Percentiles rank a stretch among this genome's conserved stretches.
phyloP scores from a whole-genome alignment of 805 yeast genomes.

The Nakazawaea ambrosiae region DNA sequence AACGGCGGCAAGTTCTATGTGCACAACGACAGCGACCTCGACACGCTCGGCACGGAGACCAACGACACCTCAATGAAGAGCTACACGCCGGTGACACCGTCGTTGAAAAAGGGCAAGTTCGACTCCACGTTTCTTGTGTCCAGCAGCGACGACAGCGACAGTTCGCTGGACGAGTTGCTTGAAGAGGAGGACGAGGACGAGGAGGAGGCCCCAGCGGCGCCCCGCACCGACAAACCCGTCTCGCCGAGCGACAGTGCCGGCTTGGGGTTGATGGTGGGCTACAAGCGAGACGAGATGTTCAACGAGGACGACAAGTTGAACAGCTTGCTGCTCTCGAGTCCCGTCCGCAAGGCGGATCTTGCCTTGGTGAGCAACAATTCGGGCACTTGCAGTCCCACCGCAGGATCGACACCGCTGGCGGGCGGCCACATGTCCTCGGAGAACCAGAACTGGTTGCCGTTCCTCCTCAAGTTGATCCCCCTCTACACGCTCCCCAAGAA shows the following conservation, averaged over 20 bases:
- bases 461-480: constrained; percentile 58
- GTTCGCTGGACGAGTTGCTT: constrained; percentile 17
- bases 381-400: constrained; percentile 24
- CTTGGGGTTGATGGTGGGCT: constrained; percentile 25
- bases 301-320: constrained; percentile 5
- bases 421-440: constrained; percentile 34
- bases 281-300: constrained; percentile 3
- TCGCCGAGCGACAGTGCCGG: constrained; percentile 14
- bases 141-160: constrained; percentile 10
- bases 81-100: constrained; percentile 10
- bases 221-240: constrained; percentile 13
- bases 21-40: constrained; percentile 4
- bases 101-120: constrained; percentile 6
- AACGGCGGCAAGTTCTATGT: constrained; percentile 89
- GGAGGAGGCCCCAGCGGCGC: constrained; percentile 16
- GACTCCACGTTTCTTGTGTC: constrained; percentile 2
- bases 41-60: constrained; percentile 1
- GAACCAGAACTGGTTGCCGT: constrained; percentile 58
- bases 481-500: constrained; percentile 52
- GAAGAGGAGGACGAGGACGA: constrained; percentile 19
- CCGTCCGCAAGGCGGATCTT: constrained; percentile 2
- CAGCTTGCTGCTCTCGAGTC: constrained; percentile 16
- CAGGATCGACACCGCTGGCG: constrained; percentile 28
- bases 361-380: background rate
- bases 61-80: constrained; percentile 5